Percentiles rank a stretch among this genome's conserved stretches.
Conservation (phyloP, 2,329 filamentous ascomycete species). For the Rachicladosporium sp. region DNA sequence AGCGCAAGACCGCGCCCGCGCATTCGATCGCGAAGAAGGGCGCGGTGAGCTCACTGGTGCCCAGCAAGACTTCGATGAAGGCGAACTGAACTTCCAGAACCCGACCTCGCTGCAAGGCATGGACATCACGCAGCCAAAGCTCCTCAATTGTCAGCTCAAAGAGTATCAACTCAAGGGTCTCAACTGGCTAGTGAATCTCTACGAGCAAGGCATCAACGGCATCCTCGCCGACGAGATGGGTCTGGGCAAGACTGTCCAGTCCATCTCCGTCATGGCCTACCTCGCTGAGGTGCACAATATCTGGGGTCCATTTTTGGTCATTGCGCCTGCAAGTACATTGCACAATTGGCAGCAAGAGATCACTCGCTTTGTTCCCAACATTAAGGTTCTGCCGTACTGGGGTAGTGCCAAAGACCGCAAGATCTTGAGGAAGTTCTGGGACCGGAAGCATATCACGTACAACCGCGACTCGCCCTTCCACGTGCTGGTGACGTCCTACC, state of each 20-base stretch:
- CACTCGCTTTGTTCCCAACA: slow-evolving; percentile 78
- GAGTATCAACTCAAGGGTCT: slow-evolving; percentile 98
- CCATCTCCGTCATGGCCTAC: slow-evolving; percentile 98
- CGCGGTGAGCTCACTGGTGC: slow-evolving; percentile 34
- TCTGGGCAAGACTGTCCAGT: slow-evolving; percentile 97
- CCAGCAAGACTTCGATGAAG: slow-evolving; percentile 60
- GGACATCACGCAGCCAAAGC: slow-evolving; percentile 84
- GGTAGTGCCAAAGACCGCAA: slow-evolving; percentile 89
- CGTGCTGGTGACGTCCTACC: slow-evolving; percentile 91
- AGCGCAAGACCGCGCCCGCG: slow-evolving; percentile 81
- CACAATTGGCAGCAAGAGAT: slow-evolving; percentile 99
- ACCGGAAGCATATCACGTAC: slow-evolving; percentile 93
- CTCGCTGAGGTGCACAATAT: slow-evolving; percentile 95
- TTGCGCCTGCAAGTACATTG: slow-evolving; percentile 86
- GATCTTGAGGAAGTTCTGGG: slow-evolving; percentile 96
- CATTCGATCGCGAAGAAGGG: slow-evolving; percentile 66
- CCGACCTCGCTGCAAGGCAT: slow-evolving; percentile 89
- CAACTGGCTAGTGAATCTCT: slow-evolving; percentile 97
- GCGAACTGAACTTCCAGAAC: slow-evolving; percentile 99
- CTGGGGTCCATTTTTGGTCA: slow-evolving; percentile 94
- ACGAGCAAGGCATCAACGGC: slow-evolving; percentile 99
- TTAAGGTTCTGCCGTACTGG: slow-evolving; percentile 97
- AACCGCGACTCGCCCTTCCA: slow-evolving; percentile 89
- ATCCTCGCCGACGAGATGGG: slow-evolving; percentile 99
- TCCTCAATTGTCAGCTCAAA: slow-evolving; percentile 87